A percentile compares a stretch with the other conserved stretches of the same genome.
These are phyloP conservation scores for Fusarium palustre DNA, from an alignment of 2,329 filamentous ascomycete species.

Conservation along the genomic window DNA sequence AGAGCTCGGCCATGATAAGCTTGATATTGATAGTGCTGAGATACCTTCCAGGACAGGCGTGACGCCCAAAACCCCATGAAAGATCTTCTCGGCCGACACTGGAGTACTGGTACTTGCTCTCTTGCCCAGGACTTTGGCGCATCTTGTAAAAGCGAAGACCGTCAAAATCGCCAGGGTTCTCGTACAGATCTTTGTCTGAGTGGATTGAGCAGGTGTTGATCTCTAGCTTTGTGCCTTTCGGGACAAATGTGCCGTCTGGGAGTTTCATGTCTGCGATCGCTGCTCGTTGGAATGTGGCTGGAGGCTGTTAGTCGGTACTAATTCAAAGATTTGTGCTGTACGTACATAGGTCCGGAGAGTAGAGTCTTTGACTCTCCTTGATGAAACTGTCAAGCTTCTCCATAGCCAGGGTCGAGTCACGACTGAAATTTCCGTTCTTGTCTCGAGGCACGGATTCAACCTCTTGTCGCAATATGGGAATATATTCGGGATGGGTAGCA, in stretches of 20 bases:
- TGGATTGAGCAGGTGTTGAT: slow-evolving; percentile 39
- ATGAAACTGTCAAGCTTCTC: slow-evolving; percentile 43
- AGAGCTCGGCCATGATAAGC: slow-evolving; percentile 31
- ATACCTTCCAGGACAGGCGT: slow-evolving; percentile 37
- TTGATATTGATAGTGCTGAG: slow-evolving; percentile 36
- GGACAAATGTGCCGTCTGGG: slow-evolving; percentile 29
- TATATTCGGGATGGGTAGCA: slow-evolving; percentile 30
- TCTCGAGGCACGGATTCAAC: not conserved
- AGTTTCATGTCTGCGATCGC: slow-evolving; percentile 18
- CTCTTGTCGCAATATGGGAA: slow-evolving; percentile 22
- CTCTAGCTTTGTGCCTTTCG: slow-evolving; percentile 35
- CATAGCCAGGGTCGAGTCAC: not conserved
- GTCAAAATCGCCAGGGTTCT: slow-evolving; percentile 22
- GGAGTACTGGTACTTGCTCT: slow-evolving; percentile 30
- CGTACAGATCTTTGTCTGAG: slow-evolving; percentile 11
- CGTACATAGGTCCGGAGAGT: slow-evolving; percentile 39
- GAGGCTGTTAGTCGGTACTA: rapidly evolving
- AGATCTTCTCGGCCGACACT: slow-evolving; percentile 24
- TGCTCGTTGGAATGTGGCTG: slow-evolving; percentile 8
- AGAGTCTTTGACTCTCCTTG: slow-evolving; percentile 40
- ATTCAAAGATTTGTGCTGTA: rapidly evolving
- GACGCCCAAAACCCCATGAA: slow-evolving; percentile 26
- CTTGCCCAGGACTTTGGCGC: slow-evolving; percentile 12
- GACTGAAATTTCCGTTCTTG: not conserved
- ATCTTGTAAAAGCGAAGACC: slow-evolving; percentile 35